phyloP scores from a whole-genome alignment of 352 stramenopile species.

The Aphanomyces astaci region DNA sequence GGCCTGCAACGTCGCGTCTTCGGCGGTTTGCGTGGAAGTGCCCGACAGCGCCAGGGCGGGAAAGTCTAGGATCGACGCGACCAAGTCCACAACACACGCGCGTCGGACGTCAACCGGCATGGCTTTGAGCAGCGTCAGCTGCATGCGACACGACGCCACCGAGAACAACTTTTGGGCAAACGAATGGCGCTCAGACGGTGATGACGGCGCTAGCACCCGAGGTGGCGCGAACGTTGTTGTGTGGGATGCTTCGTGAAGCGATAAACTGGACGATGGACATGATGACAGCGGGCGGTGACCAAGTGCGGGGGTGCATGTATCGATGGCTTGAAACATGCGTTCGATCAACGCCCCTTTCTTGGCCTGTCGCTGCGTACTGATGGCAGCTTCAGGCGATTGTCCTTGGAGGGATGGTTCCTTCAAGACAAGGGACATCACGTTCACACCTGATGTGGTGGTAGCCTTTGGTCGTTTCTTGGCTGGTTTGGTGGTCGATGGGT shows the following conservation, averaged over 20 bases:
- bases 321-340: constrained; percentile 12
- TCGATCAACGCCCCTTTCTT: constrained; percentile 11
- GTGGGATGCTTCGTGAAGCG: too few relatives aligned
- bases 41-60: constrained; percentile 6
- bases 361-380: neutral
- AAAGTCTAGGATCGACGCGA: constrained; percentile 16
- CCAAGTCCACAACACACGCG: constrained; percentile 3
- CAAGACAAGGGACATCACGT: constrained; percentile 11
- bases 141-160: constrained; percentile 13
- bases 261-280: neutral
- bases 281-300: neutral
- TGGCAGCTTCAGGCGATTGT: constrained; percentile 9
- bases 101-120: neutral
- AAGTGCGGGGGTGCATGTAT: too few relatives aligned
- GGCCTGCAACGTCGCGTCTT: constrained; percentile 12
- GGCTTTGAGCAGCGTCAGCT: constrained; percentile 16
- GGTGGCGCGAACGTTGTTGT: neutral
- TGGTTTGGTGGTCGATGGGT: neutral
- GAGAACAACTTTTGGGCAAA: constrained; percentile 15
- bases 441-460: neutral
- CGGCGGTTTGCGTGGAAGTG: neutral
- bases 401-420: constrained; percentile 10
- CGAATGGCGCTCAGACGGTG: neutral
- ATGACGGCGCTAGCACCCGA: neutral
- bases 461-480: neutral